Evolutionary conservation across 805 yeast species (phyloP).

Genomic region (Lipomyces yamadae): DNA sequence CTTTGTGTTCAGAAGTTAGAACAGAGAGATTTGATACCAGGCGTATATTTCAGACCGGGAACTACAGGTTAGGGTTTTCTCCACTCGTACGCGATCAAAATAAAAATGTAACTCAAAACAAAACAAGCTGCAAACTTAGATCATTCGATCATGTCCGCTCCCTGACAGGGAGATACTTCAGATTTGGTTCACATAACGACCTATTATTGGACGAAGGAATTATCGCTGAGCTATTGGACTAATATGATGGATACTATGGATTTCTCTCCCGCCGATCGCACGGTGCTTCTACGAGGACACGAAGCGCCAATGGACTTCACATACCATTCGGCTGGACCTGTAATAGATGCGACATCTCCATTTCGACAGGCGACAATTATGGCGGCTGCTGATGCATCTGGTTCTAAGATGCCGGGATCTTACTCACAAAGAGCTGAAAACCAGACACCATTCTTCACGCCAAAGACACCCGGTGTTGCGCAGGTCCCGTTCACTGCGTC

Average conservation of each 20-base stretch:
- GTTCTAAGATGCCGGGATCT: constrained; percentile 7
- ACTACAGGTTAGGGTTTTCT: no score
- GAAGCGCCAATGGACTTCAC: constrained; percentile 35
- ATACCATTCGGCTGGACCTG: constrained; percentile 28
- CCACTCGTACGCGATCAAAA: no score
- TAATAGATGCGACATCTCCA: constrained; percentile 17
- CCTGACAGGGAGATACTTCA: no score
- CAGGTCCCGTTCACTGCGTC: neutral
- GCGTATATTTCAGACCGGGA: no score
- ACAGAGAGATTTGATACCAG: no score
- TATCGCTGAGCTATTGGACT: neutral
- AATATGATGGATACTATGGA: constrained; percentile 21
- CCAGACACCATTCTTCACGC: constrained; percentile 14
- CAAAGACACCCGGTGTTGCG: neutral
- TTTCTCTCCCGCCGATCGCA: constrained; percentile 15
- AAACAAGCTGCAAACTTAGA: no score
- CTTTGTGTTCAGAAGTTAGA: no score
- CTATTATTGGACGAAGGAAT: neutral
- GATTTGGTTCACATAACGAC: neutral
- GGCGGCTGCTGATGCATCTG: constrained; percentile 18
- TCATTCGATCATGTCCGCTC: no score
- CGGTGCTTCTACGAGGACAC: constrained; percentile 18
- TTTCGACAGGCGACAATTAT: constrained; percentile 11
- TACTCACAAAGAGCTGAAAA: constrained; percentile 7
- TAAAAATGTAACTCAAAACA: no score